Base-by-base conservation (phyloP, 2,329 filamentous ascomycete species). In the Penicillium sumatraense region DNA sequence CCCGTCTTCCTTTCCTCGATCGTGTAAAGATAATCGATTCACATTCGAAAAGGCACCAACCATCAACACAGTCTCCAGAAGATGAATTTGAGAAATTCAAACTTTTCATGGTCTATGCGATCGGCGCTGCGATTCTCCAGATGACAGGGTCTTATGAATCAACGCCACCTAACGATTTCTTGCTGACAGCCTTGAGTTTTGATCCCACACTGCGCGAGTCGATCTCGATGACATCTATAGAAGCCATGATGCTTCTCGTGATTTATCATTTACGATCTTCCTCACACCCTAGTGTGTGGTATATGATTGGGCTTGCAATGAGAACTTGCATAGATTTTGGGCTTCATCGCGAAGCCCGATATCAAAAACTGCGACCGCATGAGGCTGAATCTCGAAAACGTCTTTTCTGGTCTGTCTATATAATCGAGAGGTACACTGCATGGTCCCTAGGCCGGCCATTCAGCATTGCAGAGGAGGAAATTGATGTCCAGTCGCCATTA, bases 331-430 rank as follows among this genome's bases (percentile, higher is more conserved):
- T 65, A 13, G 67, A 69, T 29, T 59, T 67, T 13, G 66, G 65
- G 2, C 45, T 67, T 5, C 66, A 68, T 16, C 49, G 64, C 8
- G 57, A 65, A 36, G 23, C 48, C 0, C 56, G 60, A 5, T 63
- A 65, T 46, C 56, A 53, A 4, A 45, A 35, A 31, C 38, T 65
- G 11, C 8, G 20, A 3, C 58, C 57, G 1, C 38, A 58, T 21
- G 58, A 63, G 14, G 53, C 59, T 0, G 53, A 66, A 27, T 23
- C 52, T 14, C 61, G 61, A 2, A 65, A 63, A 11, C 59, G 70
- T n/a, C 53, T 71, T 0, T 72, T 72, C 53, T 72, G 69, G 70
- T 66, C 63, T 42, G 64, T 68, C 7, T 72, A 72, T 31, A 50
- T 69, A 9, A 61, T 69, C 2, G 70, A 72, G 21, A 50, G 69